Percentiles rank a stretch among this genome's conserved stretches.
Evolutionary conservation across 192 early-diverging fungal species (phyloP).

Genomic region (Powellomyces hirtus): DNA sequence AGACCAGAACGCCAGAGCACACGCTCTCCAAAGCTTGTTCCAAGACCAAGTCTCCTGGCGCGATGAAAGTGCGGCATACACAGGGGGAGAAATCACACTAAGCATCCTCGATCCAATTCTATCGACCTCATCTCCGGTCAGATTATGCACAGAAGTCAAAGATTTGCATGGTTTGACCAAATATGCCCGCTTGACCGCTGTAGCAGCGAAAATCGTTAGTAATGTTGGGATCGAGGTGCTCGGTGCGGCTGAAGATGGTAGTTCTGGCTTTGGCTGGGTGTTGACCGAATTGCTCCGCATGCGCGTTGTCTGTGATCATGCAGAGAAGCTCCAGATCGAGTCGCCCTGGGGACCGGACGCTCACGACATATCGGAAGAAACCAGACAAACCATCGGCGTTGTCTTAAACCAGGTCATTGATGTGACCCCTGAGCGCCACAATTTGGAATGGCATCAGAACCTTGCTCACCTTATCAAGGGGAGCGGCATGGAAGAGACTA

Average conservation of each 20-base stretch:
- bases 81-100: not conserved
- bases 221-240: not conserved
- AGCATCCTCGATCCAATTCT: not conserved
- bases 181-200: not conserved
- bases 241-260: not conserved
- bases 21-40: too few species aligned
- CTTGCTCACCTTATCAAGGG: not conserved
- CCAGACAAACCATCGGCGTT: not conserved
- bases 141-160: not conserved
- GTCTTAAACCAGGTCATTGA: not conserved
- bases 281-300: not conserved
- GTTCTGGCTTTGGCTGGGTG: not conserved
- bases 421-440: not conserved
- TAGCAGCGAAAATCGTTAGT: not conserved
- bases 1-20: not conserved
- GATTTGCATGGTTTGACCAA: not conserved
- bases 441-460: not conserved
- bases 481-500: not conserved
- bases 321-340: not conserved
- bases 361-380: not conserved
- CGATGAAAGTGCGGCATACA: not conserved
- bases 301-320: not conserved
- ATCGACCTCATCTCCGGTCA: not conserved
- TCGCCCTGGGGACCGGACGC: not conserved
- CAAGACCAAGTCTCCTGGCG: not conserved